Percentiles rank a stretch among this genome's conserved stretches.
Conservation (phyloP, 495 filamentous ascomycete genomes). For the Ascobolus immersus region DNA sequence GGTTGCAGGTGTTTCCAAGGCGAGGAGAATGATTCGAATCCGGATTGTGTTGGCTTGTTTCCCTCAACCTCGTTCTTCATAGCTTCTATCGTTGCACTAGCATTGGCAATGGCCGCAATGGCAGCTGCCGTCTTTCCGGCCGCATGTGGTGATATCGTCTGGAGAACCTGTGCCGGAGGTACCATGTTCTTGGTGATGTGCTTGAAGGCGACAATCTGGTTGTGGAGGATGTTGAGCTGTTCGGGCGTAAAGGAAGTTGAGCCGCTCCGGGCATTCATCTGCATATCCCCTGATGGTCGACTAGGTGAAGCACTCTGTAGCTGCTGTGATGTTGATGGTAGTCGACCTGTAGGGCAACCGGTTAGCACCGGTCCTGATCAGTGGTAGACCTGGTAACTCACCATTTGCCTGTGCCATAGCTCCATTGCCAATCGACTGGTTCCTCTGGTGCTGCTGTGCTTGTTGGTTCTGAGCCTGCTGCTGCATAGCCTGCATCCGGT, state of each 20-base stretch:
- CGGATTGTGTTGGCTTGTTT: constrained; percentile 18
- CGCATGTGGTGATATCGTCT: constrained; percentile 19
- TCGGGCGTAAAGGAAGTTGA: constrained; percentile 16
- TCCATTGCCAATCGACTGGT: constrained; percentile 9
- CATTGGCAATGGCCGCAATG: constrained; percentile 10
- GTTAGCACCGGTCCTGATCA: neutral
- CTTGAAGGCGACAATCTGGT: constrained; percentile 17
- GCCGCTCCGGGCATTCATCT: no score
- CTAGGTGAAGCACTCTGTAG: constrained; percentile 9
- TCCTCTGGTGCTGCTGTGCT: constrained; percentile 7
- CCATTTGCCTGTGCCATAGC: constrained; percentile 12
- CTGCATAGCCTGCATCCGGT: constrained; percentile 7
- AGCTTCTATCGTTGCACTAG: constrained; percentile 19
- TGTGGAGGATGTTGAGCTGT: constrained; percentile 14
- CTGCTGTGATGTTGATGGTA: constrained; percentile 2
- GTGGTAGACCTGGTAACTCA: constrained; percentile 4
- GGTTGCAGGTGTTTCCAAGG: constrained; percentile 13
- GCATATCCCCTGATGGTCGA: no score
- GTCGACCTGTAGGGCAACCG: constrained; percentile 1
- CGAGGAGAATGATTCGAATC: constrained; percentile 14
- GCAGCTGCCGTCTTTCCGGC: constrained; percentile 8
- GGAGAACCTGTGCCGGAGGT: constrained; percentile 13
- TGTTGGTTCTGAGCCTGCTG: constrained; percentile 11
- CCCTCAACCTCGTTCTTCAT: neutral
- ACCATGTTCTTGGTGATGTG: constrained; percentile 16